phyloP scores from a whole-genome alignment of 2,329 filamentous ascomycete species.

The Xylariaceae sp. region DNA sequence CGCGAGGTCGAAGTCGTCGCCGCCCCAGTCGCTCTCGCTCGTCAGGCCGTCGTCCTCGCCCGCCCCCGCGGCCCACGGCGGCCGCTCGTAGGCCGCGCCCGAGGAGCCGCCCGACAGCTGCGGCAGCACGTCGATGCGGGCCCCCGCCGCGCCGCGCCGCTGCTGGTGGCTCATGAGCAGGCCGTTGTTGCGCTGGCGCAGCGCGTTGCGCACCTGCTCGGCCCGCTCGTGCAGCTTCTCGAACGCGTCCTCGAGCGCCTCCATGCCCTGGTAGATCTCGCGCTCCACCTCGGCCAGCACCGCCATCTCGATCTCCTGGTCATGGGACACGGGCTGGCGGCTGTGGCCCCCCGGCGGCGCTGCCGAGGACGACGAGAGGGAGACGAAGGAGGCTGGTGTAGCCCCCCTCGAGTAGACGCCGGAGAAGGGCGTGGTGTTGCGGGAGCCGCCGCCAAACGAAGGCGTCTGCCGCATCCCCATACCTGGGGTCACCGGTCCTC shows the following conservation, averaged over 20 bases:
- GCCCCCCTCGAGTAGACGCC: conserved; percentile 46
- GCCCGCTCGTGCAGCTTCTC: conserved; percentile 83
- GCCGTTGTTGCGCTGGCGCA: conserved; percentile 77
- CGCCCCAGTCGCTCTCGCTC: conserved; percentile 51
- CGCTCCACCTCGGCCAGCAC: conserved; percentile 85
- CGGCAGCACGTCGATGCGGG: conserved; percentile 49
- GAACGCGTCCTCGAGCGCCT: conserved; percentile 87
- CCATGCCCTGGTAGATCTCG: conserved; percentile 91
- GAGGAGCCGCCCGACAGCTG: conserved; percentile 41
- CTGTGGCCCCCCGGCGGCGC: conserved; percentile 31
- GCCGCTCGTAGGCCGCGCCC: conserved; percentile 39
- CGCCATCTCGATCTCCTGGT: conserved; percentile 89
- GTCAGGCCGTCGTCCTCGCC: conserved; percentile 38
- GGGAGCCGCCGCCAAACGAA: conserved; percentile 32
- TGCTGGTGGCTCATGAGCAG: conserved; percentile 58
- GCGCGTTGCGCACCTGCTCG: conserved; percentile 67
- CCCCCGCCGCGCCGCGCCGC: conserved; percentile 36
- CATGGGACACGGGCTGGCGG: conserved; percentile 66
- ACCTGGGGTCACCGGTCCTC: conserved; percentile 33
- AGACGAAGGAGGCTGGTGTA: conserved; percentile 43
- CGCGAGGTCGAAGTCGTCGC: conserved; percentile 52
- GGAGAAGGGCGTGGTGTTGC: conserved; percentile 41
- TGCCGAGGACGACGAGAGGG: conserved; percentile 29
- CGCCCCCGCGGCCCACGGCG: conserved; percentile 31
- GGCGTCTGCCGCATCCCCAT: conserved; percentile 33